Evolutionary conservation across 1,284 basidiomycete species (phyloP), one percentile per base, ranked within the genome.

Genomic region (Cystobasidium slooffiae): DNA sequence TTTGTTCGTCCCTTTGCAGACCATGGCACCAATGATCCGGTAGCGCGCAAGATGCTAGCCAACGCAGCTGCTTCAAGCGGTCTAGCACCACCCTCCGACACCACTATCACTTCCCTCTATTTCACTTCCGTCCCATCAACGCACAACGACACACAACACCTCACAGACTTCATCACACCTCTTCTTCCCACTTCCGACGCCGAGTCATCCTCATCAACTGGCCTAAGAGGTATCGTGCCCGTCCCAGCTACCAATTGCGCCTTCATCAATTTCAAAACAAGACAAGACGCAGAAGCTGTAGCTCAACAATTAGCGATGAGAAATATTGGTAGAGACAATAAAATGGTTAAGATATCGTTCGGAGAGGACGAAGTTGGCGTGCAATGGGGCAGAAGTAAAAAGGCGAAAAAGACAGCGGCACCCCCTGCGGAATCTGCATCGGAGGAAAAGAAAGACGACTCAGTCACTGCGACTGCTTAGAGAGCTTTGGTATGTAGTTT

Each of bases 251-350:
- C 90, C 75, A 87, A 93, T 83, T 97, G 94, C 83, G 96, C 96
- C 0, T 99, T 99, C 82, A 87, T 98, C 74, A 97, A 97, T 82
- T 99, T 99, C 84, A 88, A 86, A 75, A 88, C 91, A 72, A 87
- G 97, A 39, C 81, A 85, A 1, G 85, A 88, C 18, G 95, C 97
- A 14, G 97, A 99, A 82, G 83, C 85, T 8, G 94, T 92, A 0
- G 95, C 95, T n/a, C 24, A 58, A 31, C 39, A 66, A 24, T 55
- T 73, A 12, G 63, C 62, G 37, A 65, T 73, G 63, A 46, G 70
- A n/a, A 73, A 73, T 59, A 59, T 73, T 22, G 49, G 59, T 1
- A 53, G 37, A 24, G 70, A 65, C n/a, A 46, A 43, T 8, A 70
- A 75, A 47, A 52, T 22, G 37, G 55, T 68, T 9, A 49, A 52